phyloP scores from a whole-genome alignment of 2,329 filamentous ascomycete genomes.

The Fusarium sp. region DNA sequence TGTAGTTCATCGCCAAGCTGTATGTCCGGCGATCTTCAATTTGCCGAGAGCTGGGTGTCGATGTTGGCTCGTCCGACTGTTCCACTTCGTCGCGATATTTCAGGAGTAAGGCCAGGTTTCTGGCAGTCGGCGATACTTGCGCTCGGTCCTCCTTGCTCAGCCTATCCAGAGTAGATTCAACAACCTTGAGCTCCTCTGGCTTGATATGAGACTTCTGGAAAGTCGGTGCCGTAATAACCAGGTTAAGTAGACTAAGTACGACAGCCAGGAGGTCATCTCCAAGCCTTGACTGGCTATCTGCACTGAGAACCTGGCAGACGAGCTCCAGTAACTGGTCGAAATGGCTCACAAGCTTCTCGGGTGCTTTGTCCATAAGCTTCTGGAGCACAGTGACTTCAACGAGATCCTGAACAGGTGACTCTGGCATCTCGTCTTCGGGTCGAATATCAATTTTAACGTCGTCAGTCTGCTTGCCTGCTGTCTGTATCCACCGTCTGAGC shows the following conservation, averaged over 20 bases:
- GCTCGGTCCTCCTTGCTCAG: constrained; percentile 57
- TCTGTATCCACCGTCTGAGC: constrained; percentile 71
- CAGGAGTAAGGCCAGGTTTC: constrained; percentile 70
- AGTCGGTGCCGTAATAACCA: constrained; percentile 70
- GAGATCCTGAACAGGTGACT: constrained; percentile 65
- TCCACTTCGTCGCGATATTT: constrained; percentile 70
- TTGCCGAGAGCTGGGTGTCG: constrained; percentile 63
- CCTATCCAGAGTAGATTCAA: constrained; percentile 65
- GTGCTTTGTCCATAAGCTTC: constrained; percentile 74
- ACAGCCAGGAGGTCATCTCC: constrained; percentile 67
- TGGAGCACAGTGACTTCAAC: constrained; percentile 75
- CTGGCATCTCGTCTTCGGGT: constrained; percentile 47
- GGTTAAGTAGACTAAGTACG: constrained; percentile 73
- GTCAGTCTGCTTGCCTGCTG: constrained; percentile 46
- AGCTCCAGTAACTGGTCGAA: constrained; percentile 77
- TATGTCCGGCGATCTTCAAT: constrained; percentile 75
- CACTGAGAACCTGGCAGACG: constrained; percentile 71
- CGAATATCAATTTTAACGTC: constrained; percentile 49
- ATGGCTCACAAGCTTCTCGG: constrained; percentile 74
- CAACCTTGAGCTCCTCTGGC: constrained; percentile 57
- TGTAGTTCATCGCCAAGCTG: constrained; percentile 74
- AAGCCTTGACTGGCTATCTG: constrained; percentile 58
- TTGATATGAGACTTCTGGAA: constrained; percentile 68
- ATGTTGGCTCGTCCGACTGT: constrained; percentile 56
- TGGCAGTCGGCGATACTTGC: constrained; percentile 67